These are phyloP conservation scores for Nakazawaea ishiwadae DNA, from an alignment of 805 yeast genomes.

Conservation along the genomic window DNA sequence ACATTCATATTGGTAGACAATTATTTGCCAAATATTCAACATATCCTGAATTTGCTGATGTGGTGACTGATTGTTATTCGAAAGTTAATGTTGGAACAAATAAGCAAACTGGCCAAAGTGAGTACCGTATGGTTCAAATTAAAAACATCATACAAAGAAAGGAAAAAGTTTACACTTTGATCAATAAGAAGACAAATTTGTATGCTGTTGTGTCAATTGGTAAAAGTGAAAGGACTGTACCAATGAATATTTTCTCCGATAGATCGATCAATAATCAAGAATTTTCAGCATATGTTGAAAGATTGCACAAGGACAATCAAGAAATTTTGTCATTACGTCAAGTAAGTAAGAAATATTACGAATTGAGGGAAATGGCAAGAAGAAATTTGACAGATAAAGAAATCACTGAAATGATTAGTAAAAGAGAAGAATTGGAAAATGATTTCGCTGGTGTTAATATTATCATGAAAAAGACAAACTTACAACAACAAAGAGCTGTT, in stretches of 20 bases:
- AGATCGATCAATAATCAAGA: slow-evolving; percentile 67
- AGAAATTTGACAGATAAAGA: slow-evolving; percentile 67
- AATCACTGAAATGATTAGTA: slow-evolving; percentile 72
- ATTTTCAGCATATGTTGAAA: slow-evolving; percentile 60
- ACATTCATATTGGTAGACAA: slow-evolving; percentile 71
- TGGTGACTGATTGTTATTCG: slow-evolving; percentile 71
- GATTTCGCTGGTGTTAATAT: slow-evolving; percentile 63
- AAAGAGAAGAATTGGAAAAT: slow-evolving; percentile 60
- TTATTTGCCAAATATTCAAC: slow-evolving; percentile 71
- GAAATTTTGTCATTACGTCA: slow-evolving; percentile 60
- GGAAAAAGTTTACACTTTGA: slow-evolving; percentile 37
- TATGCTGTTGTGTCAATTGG: slow-evolving; percentile 81
- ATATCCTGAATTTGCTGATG: slow-evolving; percentile 74
- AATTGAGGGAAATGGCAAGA: slow-evolving; percentile 57
- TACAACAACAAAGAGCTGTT: slow-evolving; percentile 69
- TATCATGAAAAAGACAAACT: slow-evolving; percentile 66
- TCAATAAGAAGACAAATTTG: slow-evolving; percentile 39
- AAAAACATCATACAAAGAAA: slow-evolving; percentile 52
- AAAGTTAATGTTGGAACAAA: slow-evolving; percentile 78
- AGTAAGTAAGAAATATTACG: slow-evolving; percentile 58
- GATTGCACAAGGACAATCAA: slow-evolving; percentile 54
- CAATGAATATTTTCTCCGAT: slow-evolving; percentile 78
- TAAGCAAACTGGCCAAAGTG: slow-evolving; percentile 53
- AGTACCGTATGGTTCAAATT: slow-evolving; percentile 81
- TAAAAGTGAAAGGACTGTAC: slow-evolving; percentile 64